Percentiles rank a stretch among this genome's conserved stretches.
Evolutionary conservation across 1,284 basidiomycete species (phyloP).

Genomic region (Kwoniella shivajii): DNA sequence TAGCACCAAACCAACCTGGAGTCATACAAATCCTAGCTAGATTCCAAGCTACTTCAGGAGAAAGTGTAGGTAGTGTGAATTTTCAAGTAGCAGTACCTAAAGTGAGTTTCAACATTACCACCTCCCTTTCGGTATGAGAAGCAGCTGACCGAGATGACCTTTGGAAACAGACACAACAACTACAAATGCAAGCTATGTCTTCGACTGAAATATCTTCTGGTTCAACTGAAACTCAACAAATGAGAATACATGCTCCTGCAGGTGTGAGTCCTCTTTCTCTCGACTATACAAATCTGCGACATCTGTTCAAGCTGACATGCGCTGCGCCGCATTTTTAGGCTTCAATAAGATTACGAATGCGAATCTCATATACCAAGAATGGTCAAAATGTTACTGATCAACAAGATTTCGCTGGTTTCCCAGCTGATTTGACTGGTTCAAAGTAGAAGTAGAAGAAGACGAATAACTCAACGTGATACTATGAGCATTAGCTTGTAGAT

Average conservation of each 20-base stretch:
- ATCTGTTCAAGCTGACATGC: background rate
- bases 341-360: conserved; percentile 77
- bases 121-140: too few relatives aligned
- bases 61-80: conserved; percentile 67
- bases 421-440: conserved; percentile 67
- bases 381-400: conserved; percentile 83
- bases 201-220: conserved; percentile 77
- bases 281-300: background rate
- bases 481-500: too few relatives aligned
- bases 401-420: conserved; percentile 91
- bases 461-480: too few relatives aligned
- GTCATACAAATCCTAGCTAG: conserved; percentile 86
- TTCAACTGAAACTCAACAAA: conserved; percentile 86
- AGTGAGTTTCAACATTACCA: conserved; percentile 57
- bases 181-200: conserved; percentile 98
- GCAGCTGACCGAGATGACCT: too few relatives aligned
- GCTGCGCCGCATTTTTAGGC: conserved; percentile 66
- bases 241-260: conserved; percentile 84
- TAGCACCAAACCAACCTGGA: conserved; percentile 74
- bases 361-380: conserved; percentile 72
- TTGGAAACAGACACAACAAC: conserved; percentile 88
- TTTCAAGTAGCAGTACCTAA: conserved; percentile 99
- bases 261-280: conserved; percentile 65
- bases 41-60: conserved; percentile 67
- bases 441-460: conserved; percentile 28